These are phyloP conservation scores for Gossypium turneri DNA, from an alignment of 345 rosid species.

Conservation along the genomic window DNA sequence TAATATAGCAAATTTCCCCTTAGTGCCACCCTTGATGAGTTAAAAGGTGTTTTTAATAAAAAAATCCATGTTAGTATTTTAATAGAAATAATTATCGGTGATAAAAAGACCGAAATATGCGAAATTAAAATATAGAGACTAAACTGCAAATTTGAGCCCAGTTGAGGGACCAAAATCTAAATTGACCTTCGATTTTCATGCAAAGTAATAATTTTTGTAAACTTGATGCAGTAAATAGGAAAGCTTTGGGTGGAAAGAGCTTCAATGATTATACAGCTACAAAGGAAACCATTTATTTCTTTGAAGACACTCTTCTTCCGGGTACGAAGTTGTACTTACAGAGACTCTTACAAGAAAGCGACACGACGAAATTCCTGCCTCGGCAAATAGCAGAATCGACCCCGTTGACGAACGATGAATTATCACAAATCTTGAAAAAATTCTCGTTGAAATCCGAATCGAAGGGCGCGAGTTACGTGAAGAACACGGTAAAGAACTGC, in stretches of 20 bases:
- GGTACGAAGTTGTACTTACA: constrained; percentile 4
- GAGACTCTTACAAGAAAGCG: constrained; percentile 6
- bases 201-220: neutral
- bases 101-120: neutral
- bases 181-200: too few species aligned
- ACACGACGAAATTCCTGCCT: constrained; percentile 51
- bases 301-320: neutral
- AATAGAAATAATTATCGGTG: too few species aligned
- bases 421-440: constrained; percentile 39
- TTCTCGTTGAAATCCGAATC: constrained; percentile 58
- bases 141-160: too few species aligned
- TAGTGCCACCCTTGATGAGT: too few species aligned
- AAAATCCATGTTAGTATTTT: too few species aligned
- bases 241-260: constrained; percentile 38
- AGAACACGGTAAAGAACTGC: constrained; percentile 52
- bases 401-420: constrained; percentile 52
- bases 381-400: constrained; percentile 48
- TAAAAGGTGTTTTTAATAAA: too few species aligned
- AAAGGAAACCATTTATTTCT: neutral
- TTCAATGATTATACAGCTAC: constrained; percentile 25
- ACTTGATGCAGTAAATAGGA: neutral
- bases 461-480: constrained; percentile 47
- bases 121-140: too few species aligned
- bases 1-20: too few species aligned
- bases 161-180: neutral